These are phyloP conservation scores for Melampsora americana DNA, from an alignment of 1,284 basidiomycete species.

Conservation along the genomic window DNA sequence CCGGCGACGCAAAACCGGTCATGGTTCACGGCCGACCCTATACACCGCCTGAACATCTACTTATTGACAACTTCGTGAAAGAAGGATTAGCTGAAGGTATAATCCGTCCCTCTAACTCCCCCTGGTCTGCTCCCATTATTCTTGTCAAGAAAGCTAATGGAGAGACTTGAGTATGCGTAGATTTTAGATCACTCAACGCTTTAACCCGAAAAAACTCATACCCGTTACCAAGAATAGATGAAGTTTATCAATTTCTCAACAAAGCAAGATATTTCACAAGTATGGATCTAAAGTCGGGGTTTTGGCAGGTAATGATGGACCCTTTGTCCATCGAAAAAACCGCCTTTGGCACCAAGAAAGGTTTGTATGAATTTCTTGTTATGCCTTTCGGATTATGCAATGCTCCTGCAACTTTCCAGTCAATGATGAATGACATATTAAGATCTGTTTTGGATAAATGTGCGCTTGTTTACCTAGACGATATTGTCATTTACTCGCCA, in stretches of 20 bases:
- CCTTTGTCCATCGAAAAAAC: background rate
- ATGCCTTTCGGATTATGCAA: constrained; percentile 44
- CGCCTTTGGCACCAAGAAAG: background rate
- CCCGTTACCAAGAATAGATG: background rate
- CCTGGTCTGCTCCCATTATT: no score
- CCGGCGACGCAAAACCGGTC: background rate
- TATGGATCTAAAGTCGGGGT: no score
- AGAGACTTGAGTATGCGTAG: background rate
- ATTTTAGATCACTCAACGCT: constrained; percentile 10
- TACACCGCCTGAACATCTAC: background rate
- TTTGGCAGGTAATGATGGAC: constrained; percentile 1
- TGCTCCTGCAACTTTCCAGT: constrained; percentile 50
- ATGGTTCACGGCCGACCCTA: background rate
- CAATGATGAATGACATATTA: constrained; percentile 54
- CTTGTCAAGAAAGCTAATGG: no score
- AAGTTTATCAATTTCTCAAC: background rate
- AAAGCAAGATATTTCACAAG: background rate
- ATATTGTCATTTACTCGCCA: background rate
- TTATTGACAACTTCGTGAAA: constrained; percentile 14
- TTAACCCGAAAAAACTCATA: constrained; percentile 4
- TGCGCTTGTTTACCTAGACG: constrained; percentile 9
- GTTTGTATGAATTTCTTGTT: constrained; percentile 1
- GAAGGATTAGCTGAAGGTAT: constrained; percentile 6
- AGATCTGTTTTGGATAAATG: constrained; percentile 9
- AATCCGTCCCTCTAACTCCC: background rate